Conservation (phyloP, 306 rosid species). For the Cucurbita ficifolia region DNA sequence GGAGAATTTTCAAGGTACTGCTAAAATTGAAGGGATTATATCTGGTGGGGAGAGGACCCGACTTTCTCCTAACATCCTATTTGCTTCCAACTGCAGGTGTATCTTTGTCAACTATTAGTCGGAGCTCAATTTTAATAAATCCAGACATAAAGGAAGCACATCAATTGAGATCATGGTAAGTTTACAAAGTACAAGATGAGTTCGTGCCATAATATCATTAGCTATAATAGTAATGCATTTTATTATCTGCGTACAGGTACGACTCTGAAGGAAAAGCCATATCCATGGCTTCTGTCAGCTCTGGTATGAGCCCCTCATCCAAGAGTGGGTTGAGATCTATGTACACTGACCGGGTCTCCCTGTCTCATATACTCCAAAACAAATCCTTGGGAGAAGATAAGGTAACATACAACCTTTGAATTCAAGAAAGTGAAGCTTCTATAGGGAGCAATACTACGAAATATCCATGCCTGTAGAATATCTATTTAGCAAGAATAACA, state of each 20-base stretch:
- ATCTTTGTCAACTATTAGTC: constrained; percentile 60
- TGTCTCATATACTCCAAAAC: constrained; percentile 43
- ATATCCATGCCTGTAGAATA: not conserved
- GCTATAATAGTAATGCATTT: not conserved
- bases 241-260: constrained; percentile 32
- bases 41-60: not conserved
- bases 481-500: not conserved
- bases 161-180: constrained; percentile 63
- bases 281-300: constrained; percentile 46
- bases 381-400: constrained; percentile 59
- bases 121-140: constrained; percentile 39
- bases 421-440: not conserved
- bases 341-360: constrained; percentile 50
- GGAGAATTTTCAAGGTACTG: constrained; percentile 89
- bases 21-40: not conserved
- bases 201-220: not conserved
- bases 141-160: constrained; percentile 70
- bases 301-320: constrained; percentile 37
- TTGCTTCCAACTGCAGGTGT: constrained; percentile 42
- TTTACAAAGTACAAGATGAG: not conserved
- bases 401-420: constrained; percentile 24
- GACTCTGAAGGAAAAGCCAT: constrained; percentile 77
- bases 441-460: not conserved
- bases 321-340: constrained; percentile 43
- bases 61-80: not conserved